These are phyloP conservation scores for Vachellia pachyceras DNA, from an alignment of 306 rosid species.

Conservation along the genomic window DNA sequence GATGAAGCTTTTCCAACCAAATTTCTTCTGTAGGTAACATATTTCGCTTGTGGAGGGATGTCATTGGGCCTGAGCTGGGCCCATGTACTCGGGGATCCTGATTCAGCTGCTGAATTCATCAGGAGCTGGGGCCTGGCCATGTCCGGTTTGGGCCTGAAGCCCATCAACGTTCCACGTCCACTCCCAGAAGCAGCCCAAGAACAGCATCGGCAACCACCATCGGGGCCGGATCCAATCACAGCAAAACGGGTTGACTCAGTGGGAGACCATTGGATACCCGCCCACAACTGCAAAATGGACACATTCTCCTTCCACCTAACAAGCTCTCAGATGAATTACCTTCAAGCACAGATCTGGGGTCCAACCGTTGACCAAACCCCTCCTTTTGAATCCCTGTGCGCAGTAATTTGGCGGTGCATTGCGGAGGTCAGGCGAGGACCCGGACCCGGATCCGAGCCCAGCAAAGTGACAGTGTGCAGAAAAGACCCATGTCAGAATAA, in stretches of 20 bases:
- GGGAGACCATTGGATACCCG: slow-evolving; percentile 79
- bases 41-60: slow-evolving; percentile 72
- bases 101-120: slow-evolving; percentile 59
- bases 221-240: slow-evolving; percentile 44
- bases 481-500: slow-evolving; percentile 15
- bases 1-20: no score
- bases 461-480: slow-evolving; percentile 60
- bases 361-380: slow-evolving; percentile 46
- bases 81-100: slow-evolving; percentile 71
- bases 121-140: slow-evolving; percentile 45
- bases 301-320: slow-evolving; percentile 62
- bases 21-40: slow-evolving; percentile 52
- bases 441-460: slow-evolving; percentile 46
- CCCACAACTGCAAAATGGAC: slow-evolving; percentile 69
- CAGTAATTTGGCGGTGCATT: slow-evolving; percentile 66
- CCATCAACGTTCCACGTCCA: slow-evolving; percentile 37
- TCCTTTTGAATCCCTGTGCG: slow-evolving; percentile 70
- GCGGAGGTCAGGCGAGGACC: slow-evolving; percentile 52
- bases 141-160: slow-evolving; percentile 14
- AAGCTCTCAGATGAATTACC: slow-evolving; percentile 49
- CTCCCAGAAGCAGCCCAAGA: not conserved
- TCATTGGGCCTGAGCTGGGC: slow-evolving; percentile 91
- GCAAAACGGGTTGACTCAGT: slow-evolving; percentile 60
- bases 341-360: slow-evolving; percentile 53
- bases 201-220: not conserved